A percentile compares a stretch with the other conserved stretches of the same genome.
Conservation (phyloP, 306 rosid species). For the Astragalus membranaceus region DNA sequence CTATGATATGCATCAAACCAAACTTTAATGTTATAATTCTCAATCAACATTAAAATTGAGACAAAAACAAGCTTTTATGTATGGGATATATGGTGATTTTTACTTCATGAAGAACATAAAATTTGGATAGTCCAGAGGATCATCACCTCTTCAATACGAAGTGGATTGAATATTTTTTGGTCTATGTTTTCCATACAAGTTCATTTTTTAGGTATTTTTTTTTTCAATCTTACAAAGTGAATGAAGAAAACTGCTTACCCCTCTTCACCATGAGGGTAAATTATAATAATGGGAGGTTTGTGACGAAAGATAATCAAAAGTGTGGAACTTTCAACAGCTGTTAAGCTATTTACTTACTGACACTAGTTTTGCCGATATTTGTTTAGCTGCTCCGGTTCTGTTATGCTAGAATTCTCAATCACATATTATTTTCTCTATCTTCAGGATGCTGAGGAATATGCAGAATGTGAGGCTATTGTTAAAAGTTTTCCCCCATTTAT, state of each 20-base stretch:
- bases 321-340: background rate
- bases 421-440: background rate
- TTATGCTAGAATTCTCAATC: background rate
- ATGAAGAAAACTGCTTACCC: background rate
- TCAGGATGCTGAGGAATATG: constrained; percentile 88
- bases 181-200: background rate
- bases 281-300: background rate
- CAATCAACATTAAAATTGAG: too few species aligned
- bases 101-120: too few species aligned
- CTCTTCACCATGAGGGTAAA: background rate
- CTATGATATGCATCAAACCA: too few species aligned
- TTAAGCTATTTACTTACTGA: background rate
- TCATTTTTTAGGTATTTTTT: background rate
- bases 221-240: background rate
- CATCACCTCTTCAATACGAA: background rate
- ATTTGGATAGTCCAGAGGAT: too few species aligned
- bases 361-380: background rate
- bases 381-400: background rate
- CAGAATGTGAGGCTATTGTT: constrained; percentile 90
- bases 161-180: background rate
- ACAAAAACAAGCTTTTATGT: too few species aligned
- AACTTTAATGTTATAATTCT: too few species aligned
- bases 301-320: background rate
- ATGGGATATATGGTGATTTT: too few species aligned
- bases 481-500: constrained; percentile 81